Conservation (phyloP, 2,329 filamentous ascomycete genomes). For the Ceratocystis eucalypticola region DNA sequence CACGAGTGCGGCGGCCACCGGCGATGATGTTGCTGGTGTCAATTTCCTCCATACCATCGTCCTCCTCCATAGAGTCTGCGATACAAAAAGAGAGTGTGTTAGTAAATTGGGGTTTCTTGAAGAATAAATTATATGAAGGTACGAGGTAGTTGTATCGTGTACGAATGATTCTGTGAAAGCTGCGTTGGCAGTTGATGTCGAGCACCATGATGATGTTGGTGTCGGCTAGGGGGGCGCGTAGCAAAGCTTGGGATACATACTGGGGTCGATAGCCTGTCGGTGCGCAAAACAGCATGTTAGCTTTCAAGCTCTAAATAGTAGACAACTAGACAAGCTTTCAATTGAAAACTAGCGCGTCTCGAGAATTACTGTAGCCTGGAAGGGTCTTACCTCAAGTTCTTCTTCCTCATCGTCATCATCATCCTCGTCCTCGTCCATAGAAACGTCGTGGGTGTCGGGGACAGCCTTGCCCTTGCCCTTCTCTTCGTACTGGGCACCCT, state of each 20-base stretch:
- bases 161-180: too few relatives aligned
- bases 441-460: conserved; percentile 40
- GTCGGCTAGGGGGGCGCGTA: neutral
- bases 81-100: neutral
- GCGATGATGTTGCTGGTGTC: conserved; percentile 76
- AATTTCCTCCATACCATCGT: conserved; percentile 83
- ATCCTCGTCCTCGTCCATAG: conserved; percentile 64
- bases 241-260: conserved; percentile 13
- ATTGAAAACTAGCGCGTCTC: neutral
- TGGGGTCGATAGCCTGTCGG: conserved; percentile 16
- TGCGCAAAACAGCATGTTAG: conserved; percentile 5
- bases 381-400: conserved; percentile 39
- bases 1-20: conserved; percentile 71
- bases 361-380: neutral
- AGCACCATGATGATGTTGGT: neutral
- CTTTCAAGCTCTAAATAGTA: neutral
- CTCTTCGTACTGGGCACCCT: conserved; percentile 35
- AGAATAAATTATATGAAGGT: neutral
- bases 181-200: neutral
- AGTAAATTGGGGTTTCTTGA: neutral
- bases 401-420: conserved; percentile 56
- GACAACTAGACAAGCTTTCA: neutral
- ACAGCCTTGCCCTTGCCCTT: conserved; percentile 84
- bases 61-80: conserved; percentile 43
- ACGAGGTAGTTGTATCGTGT: too few relatives aligned